phyloP scores from a whole-genome alignment of 805 yeast species.

The Wickerhamomyces sydowiorum region DNA sequence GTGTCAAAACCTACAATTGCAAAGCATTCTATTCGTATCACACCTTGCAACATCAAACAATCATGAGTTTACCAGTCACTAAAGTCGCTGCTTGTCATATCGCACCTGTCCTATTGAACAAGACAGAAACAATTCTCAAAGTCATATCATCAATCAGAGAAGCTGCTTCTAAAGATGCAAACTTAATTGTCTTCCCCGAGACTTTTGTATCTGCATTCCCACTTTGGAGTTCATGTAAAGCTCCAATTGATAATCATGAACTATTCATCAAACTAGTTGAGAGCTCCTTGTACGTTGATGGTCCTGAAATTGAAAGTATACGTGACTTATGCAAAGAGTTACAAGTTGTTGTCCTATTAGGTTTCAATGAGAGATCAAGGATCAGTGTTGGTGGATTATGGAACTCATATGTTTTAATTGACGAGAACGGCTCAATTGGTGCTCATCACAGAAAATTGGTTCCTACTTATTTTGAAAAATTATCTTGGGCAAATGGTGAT shows the following conservation, averaged over 20 bases:
- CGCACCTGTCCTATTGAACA: slow-evolving; percentile 17
- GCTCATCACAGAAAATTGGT: slow-evolving; percentile 18
- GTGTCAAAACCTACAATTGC: too few relatives aligned
- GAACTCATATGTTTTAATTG: slow-evolving; percentile 19
- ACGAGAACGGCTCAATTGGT: slow-evolving; percentile 14
- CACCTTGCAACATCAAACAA: too few relatives aligned
- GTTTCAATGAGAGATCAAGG: slow-evolving; percentile 18
- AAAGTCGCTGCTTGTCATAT: slow-evolving; percentile 22
- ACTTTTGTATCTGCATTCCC: slow-evolving; percentile 20
- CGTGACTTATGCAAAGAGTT: slow-evolving; percentile 10
- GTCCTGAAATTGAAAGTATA: slow-evolving; percentile 16
- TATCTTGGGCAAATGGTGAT: slow-evolving; percentile 20
- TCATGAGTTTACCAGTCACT: slow-evolving; percentile 12
- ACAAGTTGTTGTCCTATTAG: slow-evolving; percentile 16
- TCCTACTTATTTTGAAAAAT: slow-evolving; percentile 18
- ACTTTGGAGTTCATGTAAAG: slow-evolving; percentile 18
- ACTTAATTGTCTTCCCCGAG: slow-evolving; percentile 18
- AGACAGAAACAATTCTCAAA: slow-evolving; percentile 17
- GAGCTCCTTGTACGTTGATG: slow-evolving; percentile 20
- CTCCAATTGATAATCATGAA: slow-evolving; percentile 22
- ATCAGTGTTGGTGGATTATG: slow-evolving; percentile 21
- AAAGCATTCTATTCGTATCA: too few relatives aligned
- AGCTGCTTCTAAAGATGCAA: slow-evolving; percentile 18
- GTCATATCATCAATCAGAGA: slow-evolving; percentile 12
- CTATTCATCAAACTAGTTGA: slow-evolving; percentile 15